Conservation (phyloP, 495 filamentous ascomycete species). For the Daldinia vernicosa region DNA sequence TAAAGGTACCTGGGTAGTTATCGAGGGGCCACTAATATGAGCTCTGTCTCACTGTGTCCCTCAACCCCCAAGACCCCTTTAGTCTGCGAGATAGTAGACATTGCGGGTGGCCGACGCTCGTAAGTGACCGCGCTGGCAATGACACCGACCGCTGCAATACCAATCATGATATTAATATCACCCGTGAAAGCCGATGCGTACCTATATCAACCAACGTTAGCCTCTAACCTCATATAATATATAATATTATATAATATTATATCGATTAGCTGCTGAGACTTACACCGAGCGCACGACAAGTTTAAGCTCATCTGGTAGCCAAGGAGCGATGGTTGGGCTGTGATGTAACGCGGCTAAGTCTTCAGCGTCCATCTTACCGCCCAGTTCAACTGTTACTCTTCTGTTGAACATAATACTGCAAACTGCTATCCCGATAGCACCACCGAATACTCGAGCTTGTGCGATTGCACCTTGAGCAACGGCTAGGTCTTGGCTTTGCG, state of each 20-base stretch:
- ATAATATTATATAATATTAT: background rate
- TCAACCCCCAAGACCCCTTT: slow-evolving; percentile 44
- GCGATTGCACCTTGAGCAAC: slow-evolving; percentile 64
- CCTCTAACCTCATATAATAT: too few species aligned
- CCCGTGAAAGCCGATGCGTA: slow-evolving; percentile 46
- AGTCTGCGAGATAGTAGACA: slow-evolving; percentile 35
- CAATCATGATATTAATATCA: slow-evolving; percentile 46
- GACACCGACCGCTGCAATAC: slow-evolving; percentile 42
- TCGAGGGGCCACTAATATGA: slow-evolving; percentile 17
- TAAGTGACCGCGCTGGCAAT: slow-evolving; percentile 43
- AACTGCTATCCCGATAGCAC: slow-evolving; percentile 61
- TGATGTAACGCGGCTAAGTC: slow-evolving; percentile 45
- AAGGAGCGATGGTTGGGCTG: slow-evolving; percentile 38
- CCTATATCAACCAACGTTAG: background rate
- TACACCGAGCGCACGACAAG: slow-evolving; percentile 36
- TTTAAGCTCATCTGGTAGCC: slow-evolving; percentile 35
- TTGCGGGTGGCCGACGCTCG: slow-evolving; percentile 36
- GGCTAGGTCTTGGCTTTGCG: slow-evolving; percentile 58
- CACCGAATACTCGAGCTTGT: slow-evolving; percentile 66
- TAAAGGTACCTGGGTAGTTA: too few species aligned
- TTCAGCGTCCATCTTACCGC: slow-evolving; percentile 32
- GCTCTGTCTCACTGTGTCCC: slow-evolving; percentile 42
- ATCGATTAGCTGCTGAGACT: slow-evolving; percentile 1
- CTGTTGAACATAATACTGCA: slow-evolving; percentile 58
- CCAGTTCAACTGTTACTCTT: slow-evolving; percentile 35